phyloP scores from a whole-genome alignment of 2,329 filamentous ascomycete species.

The Alternaria longipes region DNA sequence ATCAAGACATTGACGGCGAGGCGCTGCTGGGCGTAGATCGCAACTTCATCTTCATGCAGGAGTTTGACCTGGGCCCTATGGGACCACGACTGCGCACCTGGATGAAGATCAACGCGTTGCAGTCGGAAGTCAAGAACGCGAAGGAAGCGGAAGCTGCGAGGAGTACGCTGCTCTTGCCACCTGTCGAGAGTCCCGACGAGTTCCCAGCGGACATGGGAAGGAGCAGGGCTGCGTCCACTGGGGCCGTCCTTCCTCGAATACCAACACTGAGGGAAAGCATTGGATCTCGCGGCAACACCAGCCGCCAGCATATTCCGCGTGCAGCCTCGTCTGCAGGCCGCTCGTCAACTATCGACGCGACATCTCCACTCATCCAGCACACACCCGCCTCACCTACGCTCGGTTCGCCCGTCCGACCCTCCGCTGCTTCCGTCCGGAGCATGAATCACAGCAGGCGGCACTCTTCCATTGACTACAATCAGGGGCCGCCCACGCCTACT shows the following conservation, averaged over 20 bases:
- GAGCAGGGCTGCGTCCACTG: conserved; percentile 57
- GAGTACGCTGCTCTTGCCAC: conserved; percentile 49
- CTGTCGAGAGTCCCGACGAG: conserved; percentile 35
- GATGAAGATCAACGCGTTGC: conserved; percentile 93
- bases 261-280: conserved; percentile 48
- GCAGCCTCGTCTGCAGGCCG: conserved; percentile 46
- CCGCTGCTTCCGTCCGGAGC: conserved; percentile 82
- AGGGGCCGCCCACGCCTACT: conserved; percentile 38
- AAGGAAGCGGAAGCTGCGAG: conserved; percentile 47
- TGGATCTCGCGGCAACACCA: conserved; percentile 35
- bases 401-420: conserved; percentile 65
- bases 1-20: conserved; percentile 95
- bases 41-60: conserved; percentile 92
- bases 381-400: conserved; percentile 53
- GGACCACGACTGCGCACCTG: conserved; percentile 90
- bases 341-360: conserved; percentile 45
- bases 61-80: conserved; percentile 91
- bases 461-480: conserved; percentile 81
- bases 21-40: conserved; percentile 95
- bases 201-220: conserved; percentile 54
- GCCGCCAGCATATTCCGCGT: conserved; percentile 41
- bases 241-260: conserved; percentile 51
- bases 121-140: conserved; percentile 80
- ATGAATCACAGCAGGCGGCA: conserved; percentile 86
- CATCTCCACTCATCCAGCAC: conserved; percentile 57